Base-by-base conservation (phyloP, 495 filamentous ascomycete genomes). In the Lepidopterella palustris region DNA sequence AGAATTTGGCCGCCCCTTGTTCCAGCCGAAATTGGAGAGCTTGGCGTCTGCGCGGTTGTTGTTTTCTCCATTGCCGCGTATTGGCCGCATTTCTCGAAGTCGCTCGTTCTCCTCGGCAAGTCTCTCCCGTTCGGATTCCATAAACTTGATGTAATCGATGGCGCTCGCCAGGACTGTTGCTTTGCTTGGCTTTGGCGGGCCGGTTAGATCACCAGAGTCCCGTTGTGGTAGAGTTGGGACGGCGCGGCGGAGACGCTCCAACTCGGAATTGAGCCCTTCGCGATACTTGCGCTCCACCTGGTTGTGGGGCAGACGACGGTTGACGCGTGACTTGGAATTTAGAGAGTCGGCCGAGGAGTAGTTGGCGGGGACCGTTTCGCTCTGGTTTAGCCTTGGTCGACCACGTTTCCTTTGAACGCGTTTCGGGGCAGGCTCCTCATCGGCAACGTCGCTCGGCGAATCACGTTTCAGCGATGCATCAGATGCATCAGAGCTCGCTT, bases 221-320 rank as follows among this genome's bases (percentile, higher is more conserved):
- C 53, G 26, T 39, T 68, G 63, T 3, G 42, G 63, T 0, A 68
- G 63, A 13, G 63, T 58, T 3, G 66, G 66, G 8, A 68, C 57
- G 5, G 59, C 63, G 2, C 57, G 35, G 1, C 66, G 28, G 15
- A 68, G 59, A 4, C 58, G 50, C 48, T 68, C 66, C 35, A 68
- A 59, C 57, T 66, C 64, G 1, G 57, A 15, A 40, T 68, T 68
- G 6, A 68, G 51, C 24, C 55, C 53, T 42, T 68, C 65, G 29
- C 65, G 65, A 42, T 68, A 68, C 50, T 65, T 68, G 47, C 63
- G 63, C 49, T 68, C 66, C 42, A 68, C 66, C 29, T 68, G 66
- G 45, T 68, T 68, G 57, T 68, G 66, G 3, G 66, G 66, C 3
- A 66, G 59, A 5, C 66, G 65, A 21, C 45, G 45, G 18, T 23